A percentile compares a stretch with the other conserved stretches of the same genome.
Evolutionary conservation across 1,284 basidiomycete genomes (phyloP).

Genomic region (Ceratobasidium sp.): DNA sequence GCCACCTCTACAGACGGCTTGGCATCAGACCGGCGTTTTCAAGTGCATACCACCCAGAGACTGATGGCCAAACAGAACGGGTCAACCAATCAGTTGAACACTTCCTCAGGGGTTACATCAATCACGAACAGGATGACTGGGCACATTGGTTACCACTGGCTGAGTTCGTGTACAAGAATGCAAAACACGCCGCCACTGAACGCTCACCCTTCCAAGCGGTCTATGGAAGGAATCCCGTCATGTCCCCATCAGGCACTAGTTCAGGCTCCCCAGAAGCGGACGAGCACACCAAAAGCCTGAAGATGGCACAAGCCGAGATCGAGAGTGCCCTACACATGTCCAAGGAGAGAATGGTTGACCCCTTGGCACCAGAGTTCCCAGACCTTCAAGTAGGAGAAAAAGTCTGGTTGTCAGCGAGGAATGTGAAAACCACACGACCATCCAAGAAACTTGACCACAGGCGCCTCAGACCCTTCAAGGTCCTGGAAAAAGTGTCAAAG

Average conservation of each 20-base stretch:
- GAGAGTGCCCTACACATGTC: not conserved
- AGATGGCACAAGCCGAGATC: not conserved
- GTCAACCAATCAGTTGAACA: slow-evolving; percentile 22
- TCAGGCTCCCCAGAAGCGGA: not conserved
- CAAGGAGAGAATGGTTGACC: not conserved
- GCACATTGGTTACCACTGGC: slow-evolving; percentile 48
- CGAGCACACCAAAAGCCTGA: not conserved
- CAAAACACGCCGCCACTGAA: slow-evolving; percentile 7
- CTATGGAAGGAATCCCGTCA: slow-evolving; percentile 8
- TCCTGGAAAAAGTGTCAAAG: slow-evolving; percentile 43
- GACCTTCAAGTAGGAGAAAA: slow-evolving; percentile 46
- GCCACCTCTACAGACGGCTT: not conserved
- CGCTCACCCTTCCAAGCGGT: slow-evolving; percentile 1
- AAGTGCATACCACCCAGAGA: slow-evolving; percentile 47
- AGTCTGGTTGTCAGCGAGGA: slow-evolving; percentile 48
- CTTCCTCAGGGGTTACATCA: slow-evolving; percentile 1
- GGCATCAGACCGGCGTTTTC: slow-evolving; percentile 45
- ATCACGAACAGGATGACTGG: slow-evolving; percentile 10
- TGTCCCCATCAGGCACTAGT: not conserved
- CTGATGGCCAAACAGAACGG: slow-evolving; percentile 13
- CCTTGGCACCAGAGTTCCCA: not conserved
- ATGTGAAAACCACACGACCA: slow-evolving; percentile 48
- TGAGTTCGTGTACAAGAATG: slow-evolving; percentile 52
- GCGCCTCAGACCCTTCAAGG: slow-evolving; percentile 48
- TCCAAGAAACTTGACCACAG: slow-evolving; percentile 49